Conservation (phyloP, 257 asterid genomes). For the Ehretia macrophylla region DNA sequence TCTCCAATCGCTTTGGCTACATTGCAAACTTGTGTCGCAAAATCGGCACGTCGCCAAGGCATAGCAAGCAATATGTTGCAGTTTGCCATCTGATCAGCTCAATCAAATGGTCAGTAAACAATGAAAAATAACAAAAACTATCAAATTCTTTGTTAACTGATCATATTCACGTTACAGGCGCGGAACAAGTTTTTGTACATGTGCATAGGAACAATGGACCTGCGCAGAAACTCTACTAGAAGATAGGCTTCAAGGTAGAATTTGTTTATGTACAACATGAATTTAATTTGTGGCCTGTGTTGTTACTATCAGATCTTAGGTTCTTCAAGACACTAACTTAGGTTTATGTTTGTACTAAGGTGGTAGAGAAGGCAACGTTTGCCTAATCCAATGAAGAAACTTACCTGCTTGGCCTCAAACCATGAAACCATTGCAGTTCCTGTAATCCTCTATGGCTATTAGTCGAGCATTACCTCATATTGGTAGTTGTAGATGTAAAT, state of each 20-base stretch:
- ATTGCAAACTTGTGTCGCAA: slow-evolving; percentile 67
- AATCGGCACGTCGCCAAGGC: slow-evolving; percentile 67
- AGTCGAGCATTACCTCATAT: no score
- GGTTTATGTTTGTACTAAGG: slow-evolving; percentile 24
- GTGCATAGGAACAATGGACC: slow-evolving; percentile 46
- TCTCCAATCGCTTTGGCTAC: slow-evolving; percentile 40
- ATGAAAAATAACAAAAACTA: background rate
- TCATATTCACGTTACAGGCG: slow-evolving; percentile 36
- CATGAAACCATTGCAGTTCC: slow-evolving; percentile 17
- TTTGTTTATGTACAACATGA: background rate
- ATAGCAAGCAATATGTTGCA: slow-evolving; percentile 53
- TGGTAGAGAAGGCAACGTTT: slow-evolving; percentile 39
- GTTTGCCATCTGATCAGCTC: slow-evolving; percentile 38
- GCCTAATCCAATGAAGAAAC: slow-evolving; percentile 26
- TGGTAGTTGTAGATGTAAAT: no score
- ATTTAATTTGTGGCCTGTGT: background rate
- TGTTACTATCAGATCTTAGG: background rate
- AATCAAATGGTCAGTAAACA: slow-evolving; percentile 37
- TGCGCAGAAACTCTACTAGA: slow-evolving; percentile 50
- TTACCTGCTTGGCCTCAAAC: slow-evolving; percentile 29
- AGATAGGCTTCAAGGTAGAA: slow-evolving; percentile 61
- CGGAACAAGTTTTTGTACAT: slow-evolving; percentile 58
- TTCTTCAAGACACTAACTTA: background rate
- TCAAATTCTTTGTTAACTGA: no score
- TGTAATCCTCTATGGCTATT: no score